phyloP scores from a whole-genome alignment of 495 filamentous ascomycete genomes.

The Chaetomium fimeti region DNA sequence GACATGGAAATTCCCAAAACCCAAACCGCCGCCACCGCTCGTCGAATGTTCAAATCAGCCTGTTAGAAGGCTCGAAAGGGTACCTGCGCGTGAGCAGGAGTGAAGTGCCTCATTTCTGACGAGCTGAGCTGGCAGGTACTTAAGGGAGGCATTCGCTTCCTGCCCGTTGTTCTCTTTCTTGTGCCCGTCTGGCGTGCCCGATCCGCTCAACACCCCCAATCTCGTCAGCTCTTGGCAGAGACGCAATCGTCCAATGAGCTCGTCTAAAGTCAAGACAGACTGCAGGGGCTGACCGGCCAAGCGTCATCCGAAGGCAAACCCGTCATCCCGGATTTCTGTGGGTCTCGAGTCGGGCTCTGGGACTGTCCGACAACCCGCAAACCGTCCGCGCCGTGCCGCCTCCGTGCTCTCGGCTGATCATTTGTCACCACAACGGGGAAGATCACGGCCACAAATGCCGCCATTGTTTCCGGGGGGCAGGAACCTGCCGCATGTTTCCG shows the following conservation, averaged over 20 bases:
- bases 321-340: slow-evolving; percentile 20
- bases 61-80: too few species aligned
- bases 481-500: too few species aligned
- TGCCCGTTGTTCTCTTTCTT: too few species aligned
- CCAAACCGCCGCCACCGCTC: too few species aligned
- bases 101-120: not conserved
- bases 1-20: not conserved
- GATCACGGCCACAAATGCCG: too few species aligned
- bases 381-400: not conserved
- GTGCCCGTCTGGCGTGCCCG: not conserved
- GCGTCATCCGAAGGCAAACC: not conserved
- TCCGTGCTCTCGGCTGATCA: not conserved
- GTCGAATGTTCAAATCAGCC: too few species aligned
- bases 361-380: slow-evolving; percentile 18
- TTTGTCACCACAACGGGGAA: not conserved
- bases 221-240: slow-evolving; percentile 15
- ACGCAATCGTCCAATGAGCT: not conserved
- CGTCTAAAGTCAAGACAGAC: not conserved
- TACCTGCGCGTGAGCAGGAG: not conserved
- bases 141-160: too few species aligned
- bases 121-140: not conserved
- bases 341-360: slow-evolving; percentile 14
- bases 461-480: too few species aligned
- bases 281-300: slow-evolving; percentile 20
- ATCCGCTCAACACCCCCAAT: not conserved